Percentiles rank a stretch among this genome's conserved stretches.
Conservation (phyloP, 257 asterid species). For the Handroanthus guayacan region DNA sequence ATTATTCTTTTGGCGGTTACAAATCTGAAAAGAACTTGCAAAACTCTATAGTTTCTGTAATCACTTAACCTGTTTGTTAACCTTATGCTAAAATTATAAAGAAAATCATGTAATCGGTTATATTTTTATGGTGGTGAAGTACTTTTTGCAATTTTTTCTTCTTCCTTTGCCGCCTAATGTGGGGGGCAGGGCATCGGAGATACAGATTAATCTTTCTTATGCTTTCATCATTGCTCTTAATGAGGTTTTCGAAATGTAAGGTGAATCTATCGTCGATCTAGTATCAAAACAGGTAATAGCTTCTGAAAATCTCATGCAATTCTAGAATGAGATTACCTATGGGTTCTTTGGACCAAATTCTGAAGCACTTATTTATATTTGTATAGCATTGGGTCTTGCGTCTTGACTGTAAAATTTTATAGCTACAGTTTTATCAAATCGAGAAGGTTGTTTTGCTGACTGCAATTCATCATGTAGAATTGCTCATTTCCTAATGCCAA, state of each 20-base stretch:
- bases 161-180: neutral
- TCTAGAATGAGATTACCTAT: neutral
- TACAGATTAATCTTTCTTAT: neutral
- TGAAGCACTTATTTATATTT: neutral
- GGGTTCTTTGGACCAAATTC: neutral
- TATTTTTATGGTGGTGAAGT: too few relatives aligned
- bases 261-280: neutral
- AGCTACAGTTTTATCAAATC: neutral
- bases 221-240: neutral
- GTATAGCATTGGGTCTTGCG: constrained; percentile 19
- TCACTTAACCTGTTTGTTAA: too few relatives aligned
- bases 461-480: constrained; percentile 47
- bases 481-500: constrained; percentile 57
- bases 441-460: constrained; percentile 26
- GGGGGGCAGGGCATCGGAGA: neutral
- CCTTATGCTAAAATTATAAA: too few relatives aligned
- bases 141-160: constrained; percentile 7
- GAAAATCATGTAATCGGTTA: too few relatives aligned
- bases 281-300: neutral
- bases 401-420: constrained; percentile 6
- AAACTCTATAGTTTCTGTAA: too few relatives aligned
- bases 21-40: too few relatives aligned
- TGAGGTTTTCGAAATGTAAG: constrained; percentile 1
- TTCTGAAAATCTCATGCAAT: neutral
- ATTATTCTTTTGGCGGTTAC: too few relatives aligned